phyloP scores from a whole-genome alignment of 2,329 filamentous ascomycete species.

The Beauveria varroae region DNA sequence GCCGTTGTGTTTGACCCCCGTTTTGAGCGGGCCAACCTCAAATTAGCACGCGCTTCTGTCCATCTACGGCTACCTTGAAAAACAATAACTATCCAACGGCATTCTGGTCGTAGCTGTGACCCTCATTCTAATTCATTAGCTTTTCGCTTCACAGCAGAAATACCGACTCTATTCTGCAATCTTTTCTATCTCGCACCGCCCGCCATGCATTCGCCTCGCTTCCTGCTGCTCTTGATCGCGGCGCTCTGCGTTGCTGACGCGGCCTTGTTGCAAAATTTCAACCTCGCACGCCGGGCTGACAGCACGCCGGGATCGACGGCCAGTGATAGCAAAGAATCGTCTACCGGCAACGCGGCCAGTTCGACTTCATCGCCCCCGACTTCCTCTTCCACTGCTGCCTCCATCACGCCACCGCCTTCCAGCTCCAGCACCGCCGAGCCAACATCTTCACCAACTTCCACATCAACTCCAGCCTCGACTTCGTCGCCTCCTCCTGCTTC shows the following conservation, averaged over 20 bases:
- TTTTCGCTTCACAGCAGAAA: not conserved
- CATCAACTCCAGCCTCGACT: not conserved
- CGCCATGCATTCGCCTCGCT: constrained; percentile 35
- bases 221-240: constrained; percentile 42
- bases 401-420: not conserved
- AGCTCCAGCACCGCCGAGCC: not conserved
- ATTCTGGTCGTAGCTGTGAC: not conserved
- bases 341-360: not conserved
- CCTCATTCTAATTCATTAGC: not conserved
- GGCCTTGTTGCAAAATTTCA: constrained; percentile 21
- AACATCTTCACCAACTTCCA: not conserved
- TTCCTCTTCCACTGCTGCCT: not conserved
- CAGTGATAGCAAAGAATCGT: not conserved
- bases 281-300: constrained; percentile 14
- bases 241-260: constrained; percentile 42
- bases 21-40: not conserved
- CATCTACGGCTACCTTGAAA: not conserved
- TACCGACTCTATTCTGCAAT: not conserved
- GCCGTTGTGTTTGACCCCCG: not conserved
- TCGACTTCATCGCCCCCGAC: not conserved
- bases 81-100: not conserved
- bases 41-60: not conserved
- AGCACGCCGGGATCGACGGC: constrained; percentile 14
- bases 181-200: not conserved
- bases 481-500: not conserved